These are phyloP conservation scores for Yarrowia sp. DNA, from an alignment of 805 yeast species.

Conservation along the genomic window DNA sequence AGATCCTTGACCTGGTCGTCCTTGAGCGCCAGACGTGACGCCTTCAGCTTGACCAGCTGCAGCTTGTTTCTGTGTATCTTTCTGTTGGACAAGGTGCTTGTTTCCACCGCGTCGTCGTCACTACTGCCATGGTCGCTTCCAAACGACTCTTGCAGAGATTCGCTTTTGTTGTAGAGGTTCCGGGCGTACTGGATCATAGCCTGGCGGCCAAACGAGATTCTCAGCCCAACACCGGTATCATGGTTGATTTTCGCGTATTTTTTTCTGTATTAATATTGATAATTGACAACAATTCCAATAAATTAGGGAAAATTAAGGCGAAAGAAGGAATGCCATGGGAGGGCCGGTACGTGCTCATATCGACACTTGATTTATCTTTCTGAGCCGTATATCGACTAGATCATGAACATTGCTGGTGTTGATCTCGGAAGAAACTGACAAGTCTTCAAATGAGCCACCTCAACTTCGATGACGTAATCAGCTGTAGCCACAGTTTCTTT, in stretches of 20 bases:
- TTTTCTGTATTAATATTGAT: neutral
- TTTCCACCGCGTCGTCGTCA: conserved; percentile 24
- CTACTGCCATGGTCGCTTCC: conserved; percentile 20
- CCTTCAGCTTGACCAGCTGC: conserved; percentile 29
- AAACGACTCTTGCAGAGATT: conserved; percentile 2
- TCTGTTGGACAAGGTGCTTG: conserved; percentile 17
- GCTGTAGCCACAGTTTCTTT: no score
- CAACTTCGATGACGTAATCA: no score
- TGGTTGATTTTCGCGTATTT: conserved; percentile 12
- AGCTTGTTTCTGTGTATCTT: conserved; percentile 18
- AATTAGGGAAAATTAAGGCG: neutral
- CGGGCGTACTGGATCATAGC: conserved; percentile 32
- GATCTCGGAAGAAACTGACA: no score
- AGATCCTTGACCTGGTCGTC: conserved; percentile 14
- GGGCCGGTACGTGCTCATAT: no score
- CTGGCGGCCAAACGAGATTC: conserved; percentile 22
- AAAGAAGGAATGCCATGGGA: neutral
- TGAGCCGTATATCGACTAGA: no score
- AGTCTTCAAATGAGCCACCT: no score
- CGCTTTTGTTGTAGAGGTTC: conserved; percentile 14
- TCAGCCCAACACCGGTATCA: conserved; percentile 2
- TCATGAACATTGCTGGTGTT: no score
- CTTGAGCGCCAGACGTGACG: neutral
- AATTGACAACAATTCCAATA: neutral
- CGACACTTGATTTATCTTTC: no score